phyloP scores from a whole-genome alignment of 192 early-diverging fungal genomes.

The Oehlia diaphana region DNA sequence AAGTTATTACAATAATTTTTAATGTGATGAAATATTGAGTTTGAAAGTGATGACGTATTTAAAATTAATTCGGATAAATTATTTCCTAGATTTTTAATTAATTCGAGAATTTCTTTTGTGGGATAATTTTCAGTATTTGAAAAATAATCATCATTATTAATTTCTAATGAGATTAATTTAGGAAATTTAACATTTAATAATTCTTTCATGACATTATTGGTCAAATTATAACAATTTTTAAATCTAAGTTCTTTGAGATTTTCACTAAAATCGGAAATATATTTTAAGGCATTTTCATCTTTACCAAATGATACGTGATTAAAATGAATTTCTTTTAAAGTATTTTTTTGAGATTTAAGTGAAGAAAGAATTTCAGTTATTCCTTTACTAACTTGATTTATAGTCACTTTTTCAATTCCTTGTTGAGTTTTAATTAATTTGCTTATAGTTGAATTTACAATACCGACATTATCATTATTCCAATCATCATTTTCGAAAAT shows the following conservation, averaged over 20 bases:
- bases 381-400: background rate
- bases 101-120: background rate
- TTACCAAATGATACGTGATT: background rate
- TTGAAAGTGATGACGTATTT: background rate
- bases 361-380: background rate
- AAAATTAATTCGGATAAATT: background rate
- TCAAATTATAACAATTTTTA: background rate
- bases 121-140: background rate
- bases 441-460: background rate
- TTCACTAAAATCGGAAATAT: background rate
- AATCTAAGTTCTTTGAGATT: background rate
- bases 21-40: background rate
- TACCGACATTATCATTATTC: background rate
- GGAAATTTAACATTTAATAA: background rate
- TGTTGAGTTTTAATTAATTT: background rate
- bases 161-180: background rate
- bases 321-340: background rate
- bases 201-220: background rate
- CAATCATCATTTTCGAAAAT: background rate
- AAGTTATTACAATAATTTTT: background rate
- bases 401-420: background rate
- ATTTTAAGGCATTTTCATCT: background rate
- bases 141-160: background rate
- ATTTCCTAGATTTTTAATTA: background rate
- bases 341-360: background rate